phyloP scores from a whole-genome alignment of 2,329 filamentous ascomycete genomes.

The Aspergillus luchuensis region DNA sequence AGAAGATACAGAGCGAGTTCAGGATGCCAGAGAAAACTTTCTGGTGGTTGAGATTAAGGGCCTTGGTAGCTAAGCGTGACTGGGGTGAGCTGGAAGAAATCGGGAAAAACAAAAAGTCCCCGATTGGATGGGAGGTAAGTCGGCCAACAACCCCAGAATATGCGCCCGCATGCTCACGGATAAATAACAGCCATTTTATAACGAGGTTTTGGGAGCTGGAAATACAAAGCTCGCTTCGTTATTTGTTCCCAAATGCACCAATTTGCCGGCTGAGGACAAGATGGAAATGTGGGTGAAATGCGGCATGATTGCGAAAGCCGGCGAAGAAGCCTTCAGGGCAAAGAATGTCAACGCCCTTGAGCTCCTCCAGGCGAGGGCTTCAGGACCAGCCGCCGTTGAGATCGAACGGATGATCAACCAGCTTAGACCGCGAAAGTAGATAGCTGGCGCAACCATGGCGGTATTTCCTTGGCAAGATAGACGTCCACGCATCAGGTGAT shows the following conservation, averaged over 20 bases:
- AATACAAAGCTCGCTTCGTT: slow-evolving; percentile 81
- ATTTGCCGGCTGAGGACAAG: slow-evolving; percentile 66
- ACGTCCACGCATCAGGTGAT: slow-evolving; percentile 42
- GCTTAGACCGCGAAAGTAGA: slow-evolving; percentile 49
- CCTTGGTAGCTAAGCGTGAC: slow-evolving; percentile 83
- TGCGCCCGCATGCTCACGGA: slow-evolving; percentile 32
- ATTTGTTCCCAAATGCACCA: slow-evolving; percentile 86
- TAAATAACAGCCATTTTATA: slow-evolving; percentile 77
- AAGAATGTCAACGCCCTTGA: slow-evolving; percentile 78
- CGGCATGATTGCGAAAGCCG: slow-evolving; percentile 83
- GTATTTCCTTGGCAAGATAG: slow-evolving; percentile 12
- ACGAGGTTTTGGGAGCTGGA: slow-evolving; percentile 81
- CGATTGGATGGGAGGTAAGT: slow-evolving; percentile 93
- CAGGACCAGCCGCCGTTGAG: slow-evolving; percentile 69
- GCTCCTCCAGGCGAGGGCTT: slow-evolving; percentile 72
- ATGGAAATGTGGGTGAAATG: slow-evolving; percentile 97
- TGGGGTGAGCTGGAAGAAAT: slow-evolving; percentile 93
- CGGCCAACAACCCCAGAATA: slow-evolving; percentile 14
- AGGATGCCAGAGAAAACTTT: slow-evolving; percentile 87
- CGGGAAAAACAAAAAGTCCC: slow-evolving; percentile 72
- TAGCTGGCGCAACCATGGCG: slow-evolving; percentile 15
- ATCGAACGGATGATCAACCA: slow-evolving; percentile 76
- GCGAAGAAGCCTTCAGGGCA: slow-evolving; percentile 82
- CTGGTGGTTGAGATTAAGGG: slow-evolving; percentile 84
- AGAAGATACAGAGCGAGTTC: slow-evolving; percentile 88